These are phyloP conservation scores for Senna tora DNA, from an alignment of 306 rosid genomes.

Conservation along the genomic window DNA sequence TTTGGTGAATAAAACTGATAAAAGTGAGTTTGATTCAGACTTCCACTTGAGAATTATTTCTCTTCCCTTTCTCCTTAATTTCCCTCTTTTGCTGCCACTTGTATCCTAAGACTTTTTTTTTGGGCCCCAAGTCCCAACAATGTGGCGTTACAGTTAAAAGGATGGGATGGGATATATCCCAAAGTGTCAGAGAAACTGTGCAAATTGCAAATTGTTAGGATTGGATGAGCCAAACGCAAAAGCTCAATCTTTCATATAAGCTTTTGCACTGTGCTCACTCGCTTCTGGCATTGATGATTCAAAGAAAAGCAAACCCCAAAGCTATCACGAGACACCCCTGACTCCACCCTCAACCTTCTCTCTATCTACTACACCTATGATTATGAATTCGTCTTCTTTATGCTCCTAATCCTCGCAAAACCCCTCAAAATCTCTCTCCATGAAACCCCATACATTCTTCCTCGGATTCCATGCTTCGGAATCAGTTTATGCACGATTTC, in stretches of 20 bases:
- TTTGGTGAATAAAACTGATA: no score
- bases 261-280: conserved; percentile 65
- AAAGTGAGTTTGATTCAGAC: no score
- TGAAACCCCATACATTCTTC: no score
- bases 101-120: conserved; percentile 29
- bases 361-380: no score
- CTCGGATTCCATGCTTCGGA: conserved; percentile 60
- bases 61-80: no score
- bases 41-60: no score
- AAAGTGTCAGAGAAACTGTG: conserved; percentile 23
- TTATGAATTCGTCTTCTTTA: conserved; percentile 83
- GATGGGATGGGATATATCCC: conserved; percentile 46
- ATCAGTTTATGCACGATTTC: conserved; percentile 86
- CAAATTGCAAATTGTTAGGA: conserved; percentile 43
- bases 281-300: conserved; percentile 57
- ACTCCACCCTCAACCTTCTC: no score
- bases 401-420: conserved; percentile 74
- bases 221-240: conserved; percentile 40
- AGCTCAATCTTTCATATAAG: conserved; percentile 26
- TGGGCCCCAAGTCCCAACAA: conserved; percentile 38
- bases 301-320: conserved; percentile 37
- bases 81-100: conserved; percentile 49
- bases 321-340: conserved; percentile 88
- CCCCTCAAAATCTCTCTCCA: no score
- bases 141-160: conserved; percentile 43